Percentiles rank a stretch among this genome's conserved stretches.
These are phyloP conservation scores for Arthrobotrys sinensis DNA, from an alignment of 2,329 filamentous ascomycete genomes.

Conservation along the genomic window DNA sequence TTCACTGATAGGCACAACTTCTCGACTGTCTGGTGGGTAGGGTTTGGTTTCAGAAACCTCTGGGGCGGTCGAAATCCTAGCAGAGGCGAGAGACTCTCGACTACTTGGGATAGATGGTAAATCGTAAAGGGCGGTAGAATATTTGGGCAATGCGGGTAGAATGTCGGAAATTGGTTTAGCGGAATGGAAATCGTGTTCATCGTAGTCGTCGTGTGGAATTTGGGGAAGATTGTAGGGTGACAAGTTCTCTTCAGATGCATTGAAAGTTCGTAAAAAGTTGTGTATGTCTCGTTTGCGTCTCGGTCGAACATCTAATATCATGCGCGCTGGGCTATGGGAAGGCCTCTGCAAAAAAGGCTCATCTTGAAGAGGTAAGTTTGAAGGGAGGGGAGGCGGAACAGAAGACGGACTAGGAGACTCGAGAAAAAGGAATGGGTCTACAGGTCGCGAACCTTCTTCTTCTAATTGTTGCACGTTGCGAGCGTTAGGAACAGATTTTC, in stretches of 20 bases:
- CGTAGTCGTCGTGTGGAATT: constrained; percentile 56
- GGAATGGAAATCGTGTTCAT: constrained; percentile 15
- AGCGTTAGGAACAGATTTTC: constrained; percentile 62
- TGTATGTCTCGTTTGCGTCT: constrained; percentile 57
- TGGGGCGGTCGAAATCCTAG: not conserved
- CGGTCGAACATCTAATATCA: constrained; percentile 61
- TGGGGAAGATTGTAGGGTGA: constrained; percentile 54
- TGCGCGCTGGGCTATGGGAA: constrained; percentile 60
- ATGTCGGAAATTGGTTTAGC: constrained; percentile 6
- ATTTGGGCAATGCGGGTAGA: not conserved
- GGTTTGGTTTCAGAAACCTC: not conserved
- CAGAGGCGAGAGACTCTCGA: constrained; percentile 2
- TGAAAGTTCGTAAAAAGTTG: constrained; percentile 59
- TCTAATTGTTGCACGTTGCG: constrained; percentile 61
- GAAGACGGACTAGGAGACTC: constrained; percentile 61
- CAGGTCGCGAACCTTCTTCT: constrained; percentile 61
- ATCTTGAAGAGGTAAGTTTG: constrained; percentile 61
- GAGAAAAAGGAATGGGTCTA: constrained; percentile 62
- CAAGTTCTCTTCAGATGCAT: constrained; percentile 51
- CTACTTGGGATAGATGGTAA: constrained; percentile 48
- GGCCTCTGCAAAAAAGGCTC: constrained; percentile 58
- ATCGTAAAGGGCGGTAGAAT: constrained; percentile 4
- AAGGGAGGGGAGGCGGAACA: constrained; percentile 61
- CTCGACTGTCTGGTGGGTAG: not conserved
- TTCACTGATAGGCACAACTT: not conserved